Conservation (phyloP, 2,329 filamentous ascomycete species). For the Cadophora sp. region DNA sequence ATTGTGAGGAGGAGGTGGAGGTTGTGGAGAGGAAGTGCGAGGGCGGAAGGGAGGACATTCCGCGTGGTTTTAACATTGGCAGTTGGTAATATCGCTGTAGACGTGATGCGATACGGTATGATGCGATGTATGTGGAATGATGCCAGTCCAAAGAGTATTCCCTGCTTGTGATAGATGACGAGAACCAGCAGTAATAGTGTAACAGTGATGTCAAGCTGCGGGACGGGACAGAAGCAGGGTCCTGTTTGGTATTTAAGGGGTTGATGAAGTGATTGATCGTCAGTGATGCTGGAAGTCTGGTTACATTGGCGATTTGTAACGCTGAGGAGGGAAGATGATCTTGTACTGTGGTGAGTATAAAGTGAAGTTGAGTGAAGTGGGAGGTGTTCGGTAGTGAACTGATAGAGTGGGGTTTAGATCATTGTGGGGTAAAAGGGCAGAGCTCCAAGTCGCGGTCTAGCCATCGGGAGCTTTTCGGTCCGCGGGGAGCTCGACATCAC, state of each 20-base stretch:
- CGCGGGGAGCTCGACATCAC: background rate
- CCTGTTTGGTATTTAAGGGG: background rate
- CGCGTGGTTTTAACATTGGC: conserved; percentile 12
- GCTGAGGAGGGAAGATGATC: background rate
- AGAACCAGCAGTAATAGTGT: background rate
- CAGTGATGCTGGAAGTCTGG: background rate
- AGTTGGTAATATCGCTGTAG: background rate
- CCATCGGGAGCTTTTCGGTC: background rate
- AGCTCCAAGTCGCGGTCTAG: background rate
- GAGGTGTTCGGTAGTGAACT: background rate
- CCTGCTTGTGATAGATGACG: background rate
- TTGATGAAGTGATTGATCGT: background rate
- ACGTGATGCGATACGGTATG: background rate
- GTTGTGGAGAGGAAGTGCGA: background rate
- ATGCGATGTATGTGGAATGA: background rate
- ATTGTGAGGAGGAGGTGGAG: background rate
- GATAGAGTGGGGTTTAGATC: background rate
- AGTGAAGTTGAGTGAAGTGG: background rate
- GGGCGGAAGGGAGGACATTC: background rate
- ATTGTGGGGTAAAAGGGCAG: conserved; percentile 2
- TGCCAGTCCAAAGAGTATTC: background rate
- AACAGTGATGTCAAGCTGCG: background rate
- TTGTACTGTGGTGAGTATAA: background rate
- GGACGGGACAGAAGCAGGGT: conserved; percentile 7
- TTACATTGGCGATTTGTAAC: background rate